Conservation (phyloP, 2,329 filamentous ascomycete species). For the Calonectria pseudoreteaudii region DNA sequence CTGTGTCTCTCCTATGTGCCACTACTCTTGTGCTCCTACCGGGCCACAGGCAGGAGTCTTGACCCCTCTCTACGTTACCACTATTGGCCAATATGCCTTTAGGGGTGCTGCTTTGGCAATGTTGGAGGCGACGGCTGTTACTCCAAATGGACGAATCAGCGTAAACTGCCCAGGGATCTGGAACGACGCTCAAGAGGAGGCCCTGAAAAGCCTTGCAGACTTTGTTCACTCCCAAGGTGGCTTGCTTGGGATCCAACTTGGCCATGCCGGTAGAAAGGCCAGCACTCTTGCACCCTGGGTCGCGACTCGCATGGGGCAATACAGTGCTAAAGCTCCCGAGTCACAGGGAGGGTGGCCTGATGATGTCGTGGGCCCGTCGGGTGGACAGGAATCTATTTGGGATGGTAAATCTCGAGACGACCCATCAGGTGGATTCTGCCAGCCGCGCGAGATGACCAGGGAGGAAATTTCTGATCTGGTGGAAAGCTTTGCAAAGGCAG, state of each 20-base stretch:
- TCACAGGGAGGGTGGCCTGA: conserved; percentile 9
- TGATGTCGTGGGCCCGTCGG: conserved; percentile 42
- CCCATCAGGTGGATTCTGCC: background rate
- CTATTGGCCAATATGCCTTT: background rate
- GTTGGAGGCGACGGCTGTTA: background rate
- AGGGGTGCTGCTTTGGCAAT: background rate
- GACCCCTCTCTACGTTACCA: background rate
- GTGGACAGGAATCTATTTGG: background rate
- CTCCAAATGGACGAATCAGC: background rate
- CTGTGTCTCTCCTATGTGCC: background rate
- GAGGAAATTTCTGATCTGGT: background rate
- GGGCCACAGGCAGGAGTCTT: background rate
- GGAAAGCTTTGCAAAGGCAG: conserved; percentile 61
- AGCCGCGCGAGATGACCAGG: background rate
- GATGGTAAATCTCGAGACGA: background rate
- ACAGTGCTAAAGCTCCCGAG: background rate
- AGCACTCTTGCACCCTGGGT: conserved; percentile 11
- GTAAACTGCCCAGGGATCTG: background rate
- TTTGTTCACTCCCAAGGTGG: conserved; percentile 11
- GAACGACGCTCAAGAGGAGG: background rate
- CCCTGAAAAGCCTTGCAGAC: background rate
- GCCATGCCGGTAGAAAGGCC: conserved; percentile 11
- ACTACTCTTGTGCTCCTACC: background rate
- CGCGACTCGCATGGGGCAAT: background rate
- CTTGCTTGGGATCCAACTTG: conserved; percentile 11